These are phyloP conservation scores for Spiromastix sp. DNA, from an alignment of 2,329 filamentous ascomycete species.

Conservation along the genomic window DNA sequence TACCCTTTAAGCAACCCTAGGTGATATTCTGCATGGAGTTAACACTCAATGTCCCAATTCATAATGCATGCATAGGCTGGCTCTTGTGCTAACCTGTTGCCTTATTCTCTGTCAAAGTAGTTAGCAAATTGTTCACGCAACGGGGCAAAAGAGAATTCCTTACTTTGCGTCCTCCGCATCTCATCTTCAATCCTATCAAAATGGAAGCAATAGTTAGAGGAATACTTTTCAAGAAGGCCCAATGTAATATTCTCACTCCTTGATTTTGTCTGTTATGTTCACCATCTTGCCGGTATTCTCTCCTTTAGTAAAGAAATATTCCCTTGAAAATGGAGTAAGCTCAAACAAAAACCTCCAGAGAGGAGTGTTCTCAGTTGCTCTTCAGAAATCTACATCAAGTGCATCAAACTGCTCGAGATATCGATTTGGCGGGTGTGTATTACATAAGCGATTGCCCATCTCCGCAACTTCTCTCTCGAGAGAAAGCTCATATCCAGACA, in stretches of 20 bases:
- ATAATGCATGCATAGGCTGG: slow-evolving; percentile 5
- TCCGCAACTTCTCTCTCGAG: too few relatives aligned
- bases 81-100: slow-evolving; percentile 67
- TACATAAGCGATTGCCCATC: too few relatives aligned
- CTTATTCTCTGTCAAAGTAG: slow-evolving; percentile 70
- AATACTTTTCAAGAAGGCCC: too few relatives aligned
- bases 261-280: slow-evolving; percentile 99
- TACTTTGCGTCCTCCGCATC: slow-evolving; percentile 98
- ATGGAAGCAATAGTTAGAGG: too few relatives aligned
- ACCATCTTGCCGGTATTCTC: slow-evolving; percentile 60
- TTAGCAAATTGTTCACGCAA: slow-evolving; percentile 17
- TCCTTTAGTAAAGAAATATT: too few relatives aligned
- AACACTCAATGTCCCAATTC: slow-evolving; percentile 9
- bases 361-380: too few relatives aligned
- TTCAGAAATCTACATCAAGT: too few relatives aligned
- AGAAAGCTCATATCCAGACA: too few relatives aligned
- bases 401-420: too few relatives aligned
- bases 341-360: too few relatives aligned
- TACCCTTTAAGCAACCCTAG: slow-evolving; percentile 95
- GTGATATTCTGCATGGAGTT: slow-evolving; percentile 71
- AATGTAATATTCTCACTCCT: slow-evolving; percentile 67
- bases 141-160: slow-evolving; percentile 25
- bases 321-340: background rate
- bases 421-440: too few relatives aligned
- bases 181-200: slow-evolving; percentile 96